phyloP scores from a whole-genome alignment of 148 eudicot species.

The Persicaria maculosa region DNA sequence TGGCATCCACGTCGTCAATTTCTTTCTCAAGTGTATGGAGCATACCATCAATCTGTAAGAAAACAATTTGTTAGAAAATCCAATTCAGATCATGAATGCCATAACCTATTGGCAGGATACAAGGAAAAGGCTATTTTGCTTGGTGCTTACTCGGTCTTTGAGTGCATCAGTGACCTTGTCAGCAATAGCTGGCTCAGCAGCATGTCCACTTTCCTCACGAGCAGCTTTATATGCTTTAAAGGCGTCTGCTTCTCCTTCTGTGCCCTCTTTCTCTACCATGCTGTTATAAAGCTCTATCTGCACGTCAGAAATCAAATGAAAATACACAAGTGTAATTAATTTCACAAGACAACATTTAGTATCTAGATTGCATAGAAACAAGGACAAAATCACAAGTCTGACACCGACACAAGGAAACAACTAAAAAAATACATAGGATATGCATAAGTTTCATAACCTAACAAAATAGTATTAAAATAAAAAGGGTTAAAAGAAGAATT shows the following conservation, averaged over 20 bases:
- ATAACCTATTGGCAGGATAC: not conserved
- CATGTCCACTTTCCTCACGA: slow-evolving; percentile 53
- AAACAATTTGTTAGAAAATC: not conserved
- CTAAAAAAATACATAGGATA: not conserved
- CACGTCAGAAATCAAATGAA: not conserved
- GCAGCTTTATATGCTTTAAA: slow-evolving; percentile 77
- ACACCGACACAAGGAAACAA: not conserved
- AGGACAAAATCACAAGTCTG: not conserved
- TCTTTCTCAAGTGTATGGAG: slow-evolving; percentile 91
- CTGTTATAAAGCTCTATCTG: slow-evolving; percentile 73
- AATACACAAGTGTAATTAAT: not conserved
- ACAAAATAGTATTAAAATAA: not conserved
- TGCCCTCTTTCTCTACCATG: slow-evolving; percentile 71
- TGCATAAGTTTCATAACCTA: not conserved
- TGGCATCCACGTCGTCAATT: slow-evolving; percentile 91
- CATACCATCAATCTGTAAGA: slow-evolving; percentile 77
- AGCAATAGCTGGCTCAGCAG: slow-evolving; percentile 38
- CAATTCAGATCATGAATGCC: not conserved
- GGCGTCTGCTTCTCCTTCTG: slow-evolving; percentile 60
- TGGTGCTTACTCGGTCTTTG: slow-evolving; percentile 47
- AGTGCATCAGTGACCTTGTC: slow-evolving; percentile 74
- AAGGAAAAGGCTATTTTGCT: slow-evolving; percentile 1
- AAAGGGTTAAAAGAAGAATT: not conserved
- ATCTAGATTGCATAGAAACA: not conserved
- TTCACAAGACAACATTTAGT: not conserved